Conservation (phyloP, 305 asterid species). For the Fraxinus sp. region DNA sequence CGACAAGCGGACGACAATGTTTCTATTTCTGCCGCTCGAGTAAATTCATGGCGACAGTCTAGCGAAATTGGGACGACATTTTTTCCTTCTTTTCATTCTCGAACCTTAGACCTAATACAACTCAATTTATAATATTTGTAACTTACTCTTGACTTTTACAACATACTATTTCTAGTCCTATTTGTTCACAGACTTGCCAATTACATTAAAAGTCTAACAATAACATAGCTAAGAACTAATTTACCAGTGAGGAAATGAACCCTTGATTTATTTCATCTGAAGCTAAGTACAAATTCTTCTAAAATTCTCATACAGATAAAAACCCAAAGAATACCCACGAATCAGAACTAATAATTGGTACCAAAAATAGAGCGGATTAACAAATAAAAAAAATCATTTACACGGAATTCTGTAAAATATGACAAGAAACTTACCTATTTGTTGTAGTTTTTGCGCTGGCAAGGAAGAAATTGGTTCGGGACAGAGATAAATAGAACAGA, state of each 20-base stretch:
- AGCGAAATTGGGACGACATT: no score
- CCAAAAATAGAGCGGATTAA: neutral
- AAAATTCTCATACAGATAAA: neutral
- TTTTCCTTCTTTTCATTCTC: no score
- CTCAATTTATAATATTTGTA: no score
- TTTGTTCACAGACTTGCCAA: no score
- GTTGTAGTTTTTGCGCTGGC: neutral
- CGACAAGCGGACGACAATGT: no score
- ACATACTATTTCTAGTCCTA: no score
- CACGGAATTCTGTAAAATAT: neutral
- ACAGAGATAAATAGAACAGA: neutral
- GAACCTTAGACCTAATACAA: no score
- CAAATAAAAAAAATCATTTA: neutral
- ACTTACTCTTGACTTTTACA: no score
- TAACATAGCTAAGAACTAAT: neutral
- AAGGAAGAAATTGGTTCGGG: neutral
- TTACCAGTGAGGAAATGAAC: conserved; percentile 11
- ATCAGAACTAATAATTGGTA: neutral
- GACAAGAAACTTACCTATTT: conserved; percentile 10
- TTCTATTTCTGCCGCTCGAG: no score
- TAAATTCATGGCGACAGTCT: no score
- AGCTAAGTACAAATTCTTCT: conserved; percentile 15
- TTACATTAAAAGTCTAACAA: no score
- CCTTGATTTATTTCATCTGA: neutral
- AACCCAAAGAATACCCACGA: conserved; percentile 11